A percentile compares a stretch with the other conserved stretches of the same genome.
These are phyloP conservation scores for Terfezia boudieri DNA, from an alignment of 495 filamentous ascomycete genomes.

Conservation along the genomic window DNA sequence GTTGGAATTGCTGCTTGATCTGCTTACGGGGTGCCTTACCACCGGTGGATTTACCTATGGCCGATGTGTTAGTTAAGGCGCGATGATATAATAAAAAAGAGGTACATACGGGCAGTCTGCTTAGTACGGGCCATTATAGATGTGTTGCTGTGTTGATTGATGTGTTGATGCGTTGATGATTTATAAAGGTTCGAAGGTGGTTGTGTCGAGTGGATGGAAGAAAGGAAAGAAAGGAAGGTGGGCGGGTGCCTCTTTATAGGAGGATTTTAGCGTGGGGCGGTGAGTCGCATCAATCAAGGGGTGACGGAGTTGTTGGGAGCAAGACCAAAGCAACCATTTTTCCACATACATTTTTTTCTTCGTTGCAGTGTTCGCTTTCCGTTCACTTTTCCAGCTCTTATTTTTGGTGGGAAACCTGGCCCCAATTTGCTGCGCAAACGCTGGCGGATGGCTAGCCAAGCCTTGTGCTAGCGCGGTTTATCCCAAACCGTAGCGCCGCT, in stretches of 20 bases:
- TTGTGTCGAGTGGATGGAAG: constrained; percentile 25
- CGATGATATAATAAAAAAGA: constrained; percentile 13
- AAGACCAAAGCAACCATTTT: constrained; percentile 15
- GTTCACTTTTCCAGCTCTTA: constrained; percentile 14
- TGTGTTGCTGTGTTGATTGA: constrained; percentile 25
- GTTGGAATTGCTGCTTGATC: constrained; percentile 25
- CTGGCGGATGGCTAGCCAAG: too few species aligned
- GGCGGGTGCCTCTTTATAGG: constrained; percentile 28
- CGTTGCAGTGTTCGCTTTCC: constrained; percentile 4
- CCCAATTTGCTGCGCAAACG: too few species aligned
- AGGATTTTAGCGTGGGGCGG: constrained; percentile 1
- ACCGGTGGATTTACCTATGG: constrained; percentile 79
- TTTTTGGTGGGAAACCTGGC: constrained; percentile 14
- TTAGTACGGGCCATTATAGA: constrained; percentile 91
- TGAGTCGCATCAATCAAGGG: constrained; percentile 8
- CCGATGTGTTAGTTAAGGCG: constrained; percentile 9
- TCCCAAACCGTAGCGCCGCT: too few species aligned
- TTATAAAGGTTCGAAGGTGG: constrained; percentile 23
- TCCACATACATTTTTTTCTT: too few species aligned
- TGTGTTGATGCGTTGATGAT: constrained; percentile 26
- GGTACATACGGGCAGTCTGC: constrained; percentile 86
- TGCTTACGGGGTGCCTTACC: constrained; percentile 99
- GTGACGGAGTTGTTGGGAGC: constrained; percentile 15
- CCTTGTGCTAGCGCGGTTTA: too few species aligned
- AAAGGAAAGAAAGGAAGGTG: constrained; percentile 24